Evolutionary conservation across 176 grass and related monocot species (phyloP), one percentile per base, ranked within the genome.

Genomic region (Cenchrus purpureus): DNA sequence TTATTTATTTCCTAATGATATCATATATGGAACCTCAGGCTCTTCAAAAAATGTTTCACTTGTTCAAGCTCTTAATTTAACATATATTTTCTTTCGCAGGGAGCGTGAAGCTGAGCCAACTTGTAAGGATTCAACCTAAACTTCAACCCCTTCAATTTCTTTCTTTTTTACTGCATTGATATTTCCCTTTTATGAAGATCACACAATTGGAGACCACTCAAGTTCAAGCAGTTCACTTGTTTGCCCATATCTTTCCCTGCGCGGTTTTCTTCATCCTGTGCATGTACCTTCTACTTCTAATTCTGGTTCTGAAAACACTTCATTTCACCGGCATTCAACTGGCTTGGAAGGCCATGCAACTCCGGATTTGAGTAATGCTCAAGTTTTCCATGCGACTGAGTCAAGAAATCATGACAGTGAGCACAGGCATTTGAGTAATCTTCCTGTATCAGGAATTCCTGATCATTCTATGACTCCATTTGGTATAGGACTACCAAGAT

Each of bases 361-460:
- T 82, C 67, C 86, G 71, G 90, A 90, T 65, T 82, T 92, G 88
- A 84, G 85, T 72, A 86, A 88, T 46, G 15, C 60, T 14, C 90
- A 92, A 80, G 74, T 75, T 74, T 95, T 90, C 69, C 86, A 79
- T 82, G 81, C 80, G n/a, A 65, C 90, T 3, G 90, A 90, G 77
- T 87, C 88, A 84, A 89, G 91, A 88, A 92, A 87, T 80, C 93
- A 82, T 71, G 84, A 92, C 73, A 92, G 80, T 12, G 90, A 95
- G 53, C 93, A 92, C 78, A 84, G 78, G 54, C 85, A 90, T 85
- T 78, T 92, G 68, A 83, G 52, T 87, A 87, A 84, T 67, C 85
- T 92, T 87, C 90, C 86, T 92, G 73, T 90, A 76, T 82, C 93
- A 58, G 90, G 88, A 53, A 92, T 88, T 65, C 60, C 88, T 40